Conservation (phyloP, 768 basidiomycete species). For the Kwoniella sp. region DNA sequence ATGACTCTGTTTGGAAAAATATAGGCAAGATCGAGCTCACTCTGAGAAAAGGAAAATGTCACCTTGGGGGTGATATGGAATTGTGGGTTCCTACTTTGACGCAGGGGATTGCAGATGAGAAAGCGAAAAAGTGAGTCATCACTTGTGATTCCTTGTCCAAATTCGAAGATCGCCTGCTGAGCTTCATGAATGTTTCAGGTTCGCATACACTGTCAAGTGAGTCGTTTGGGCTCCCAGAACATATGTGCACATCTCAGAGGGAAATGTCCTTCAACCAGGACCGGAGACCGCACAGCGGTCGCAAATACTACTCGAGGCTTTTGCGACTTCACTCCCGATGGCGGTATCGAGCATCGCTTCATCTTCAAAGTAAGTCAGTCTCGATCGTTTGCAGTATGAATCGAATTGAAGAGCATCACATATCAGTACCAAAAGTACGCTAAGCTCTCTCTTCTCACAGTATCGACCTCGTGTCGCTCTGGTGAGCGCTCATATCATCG, state of each 20-base stretch:
- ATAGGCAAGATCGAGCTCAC: constrained; percentile 15
- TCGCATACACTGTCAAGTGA: constrained; percentile 22
- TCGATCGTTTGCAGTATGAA: too few relatives aligned
- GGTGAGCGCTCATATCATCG: constrained; percentile 5
- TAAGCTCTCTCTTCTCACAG: too few relatives aligned
- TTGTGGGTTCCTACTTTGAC: background rate
- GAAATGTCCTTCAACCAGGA: too few relatives aligned
- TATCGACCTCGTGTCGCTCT: too few relatives aligned
- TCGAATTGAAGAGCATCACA: too few relatives aligned
- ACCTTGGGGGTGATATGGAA: background rate
- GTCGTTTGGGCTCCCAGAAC: background rate
- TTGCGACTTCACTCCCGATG: too few relatives aligned
- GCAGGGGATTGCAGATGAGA: constrained; percentile 9
- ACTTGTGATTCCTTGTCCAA: background rate
- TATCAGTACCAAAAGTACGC: too few relatives aligned
- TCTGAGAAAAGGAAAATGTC: background rate
- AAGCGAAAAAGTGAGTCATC: constrained; percentile 18
- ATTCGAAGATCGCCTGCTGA: background rate
- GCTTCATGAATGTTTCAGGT: constrained; percentile 5
- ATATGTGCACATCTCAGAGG: too few relatives aligned
- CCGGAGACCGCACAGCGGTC: too few relatives aligned
- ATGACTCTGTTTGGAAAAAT: background rate
- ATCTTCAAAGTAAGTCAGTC: too few relatives aligned
- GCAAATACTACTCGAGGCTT: too few relatives aligned
- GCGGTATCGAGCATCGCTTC: too few relatives aligned